Conservation (phyloP, 768 basidiomycete species). For the Mrakia frigida region DNA sequence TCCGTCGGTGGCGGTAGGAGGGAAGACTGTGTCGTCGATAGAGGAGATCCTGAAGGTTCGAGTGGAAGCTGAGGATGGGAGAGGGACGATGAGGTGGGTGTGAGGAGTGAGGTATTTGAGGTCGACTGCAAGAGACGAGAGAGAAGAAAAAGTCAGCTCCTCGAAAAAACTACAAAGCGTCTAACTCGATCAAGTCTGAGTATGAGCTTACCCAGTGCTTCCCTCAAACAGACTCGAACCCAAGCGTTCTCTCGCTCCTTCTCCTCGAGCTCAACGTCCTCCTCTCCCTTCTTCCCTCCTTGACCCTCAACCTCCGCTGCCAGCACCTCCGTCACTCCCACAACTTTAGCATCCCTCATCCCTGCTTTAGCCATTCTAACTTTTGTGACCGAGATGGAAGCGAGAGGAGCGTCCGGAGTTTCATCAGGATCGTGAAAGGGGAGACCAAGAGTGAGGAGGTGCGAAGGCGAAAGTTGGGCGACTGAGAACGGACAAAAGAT, state of each 20-base stretch:
- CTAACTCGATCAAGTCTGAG: neutral
- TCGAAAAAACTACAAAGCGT: neutral
- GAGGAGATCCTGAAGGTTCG: constrained; percentile 24
- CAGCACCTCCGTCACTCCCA: constrained; percentile 10
- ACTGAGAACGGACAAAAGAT: neutral
- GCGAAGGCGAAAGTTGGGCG: constrained; percentile 34
- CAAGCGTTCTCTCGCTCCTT: constrained; percentile 37
- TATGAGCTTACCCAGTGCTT: constrained; percentile 36
- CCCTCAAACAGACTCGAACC: constrained; percentile 38
- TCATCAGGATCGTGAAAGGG: constrained; percentile 11
- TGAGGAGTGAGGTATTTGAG: constrained; percentile 30
- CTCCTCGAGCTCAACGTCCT: neutral
- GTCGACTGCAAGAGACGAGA: constrained; percentile 1
- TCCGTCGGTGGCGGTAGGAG: neutral
- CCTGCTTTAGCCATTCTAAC: constrained; percentile 19
- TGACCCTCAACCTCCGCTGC: neutral
- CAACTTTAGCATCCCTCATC: constrained; percentile 9
- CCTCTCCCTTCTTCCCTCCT: neutral
- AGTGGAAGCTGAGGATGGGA: constrained; percentile 10
- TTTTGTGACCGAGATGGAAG: constrained; percentile 26
- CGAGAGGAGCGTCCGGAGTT: neutral
- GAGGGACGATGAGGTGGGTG: constrained; percentile 16
- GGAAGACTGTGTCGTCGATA: constrained; percentile 19
- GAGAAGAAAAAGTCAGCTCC: neutral
- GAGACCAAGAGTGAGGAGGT: constrained; percentile 30